A percentile compares a stretch with the other conserved stretches of the same genome.
These are phyloP conservation scores for Lunasporangiospora selenospora DNA, from an alignment of 192 early-diverging fungal species.

Conservation along the genomic window DNA sequence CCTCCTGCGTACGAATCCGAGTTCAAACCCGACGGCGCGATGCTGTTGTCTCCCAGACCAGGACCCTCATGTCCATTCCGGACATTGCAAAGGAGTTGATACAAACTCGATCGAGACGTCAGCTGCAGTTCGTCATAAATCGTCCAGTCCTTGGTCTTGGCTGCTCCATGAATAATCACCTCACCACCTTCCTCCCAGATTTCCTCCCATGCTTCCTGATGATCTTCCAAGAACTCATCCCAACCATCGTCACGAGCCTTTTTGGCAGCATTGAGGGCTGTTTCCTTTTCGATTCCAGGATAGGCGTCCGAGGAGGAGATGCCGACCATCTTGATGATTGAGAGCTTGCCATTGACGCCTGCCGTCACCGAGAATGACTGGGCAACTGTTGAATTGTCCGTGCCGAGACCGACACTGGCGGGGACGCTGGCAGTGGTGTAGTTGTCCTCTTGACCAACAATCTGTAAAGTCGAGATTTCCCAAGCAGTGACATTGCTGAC, in stretches of 20 bases:
- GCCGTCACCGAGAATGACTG: slow-evolving; percentile 27
- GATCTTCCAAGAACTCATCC: slow-evolving; percentile 22
- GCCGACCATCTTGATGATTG: slow-evolving; percentile 37
- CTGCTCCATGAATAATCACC: slow-evolving; percentile 32
- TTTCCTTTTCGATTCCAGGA: slow-evolving; percentile 13
- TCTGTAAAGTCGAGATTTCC: slow-evolving; percentile 33
- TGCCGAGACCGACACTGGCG: slow-evolving; percentile 25
- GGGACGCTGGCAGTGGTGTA: slow-evolving; percentile 19
- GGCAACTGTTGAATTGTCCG: slow-evolving; percentile 18
- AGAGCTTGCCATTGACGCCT: slow-evolving; percentile 1
- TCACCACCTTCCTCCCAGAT: slow-evolving; percentile 42
- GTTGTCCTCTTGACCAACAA: slow-evolving; percentile 1
- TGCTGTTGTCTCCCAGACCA: slow-evolving; percentile 46
- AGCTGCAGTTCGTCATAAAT: slow-evolving; percentile 30
- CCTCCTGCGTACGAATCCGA: slow-evolving; percentile 47
- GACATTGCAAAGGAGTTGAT: slow-evolving; percentile 37
- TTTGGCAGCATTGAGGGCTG: slow-evolving; percentile 25
- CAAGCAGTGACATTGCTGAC: slow-evolving; percentile 41
- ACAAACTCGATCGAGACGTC: slow-evolving; percentile 31
- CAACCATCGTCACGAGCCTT: slow-evolving; percentile 27
- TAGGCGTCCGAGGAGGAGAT: slow-evolving; percentile 48
- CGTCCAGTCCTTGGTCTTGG: slow-evolving; percentile 6
- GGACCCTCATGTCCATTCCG: slow-evolving; percentile 26
- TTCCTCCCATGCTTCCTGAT: slow-evolving; percentile 33
- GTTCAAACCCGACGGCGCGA: slow-evolving; percentile 40